Evolutionary conservation across 805 yeast genomes (phyloP), one percentile per base, ranked within the genome.

Genomic region (Metschnikowia colocasiae): DNA sequence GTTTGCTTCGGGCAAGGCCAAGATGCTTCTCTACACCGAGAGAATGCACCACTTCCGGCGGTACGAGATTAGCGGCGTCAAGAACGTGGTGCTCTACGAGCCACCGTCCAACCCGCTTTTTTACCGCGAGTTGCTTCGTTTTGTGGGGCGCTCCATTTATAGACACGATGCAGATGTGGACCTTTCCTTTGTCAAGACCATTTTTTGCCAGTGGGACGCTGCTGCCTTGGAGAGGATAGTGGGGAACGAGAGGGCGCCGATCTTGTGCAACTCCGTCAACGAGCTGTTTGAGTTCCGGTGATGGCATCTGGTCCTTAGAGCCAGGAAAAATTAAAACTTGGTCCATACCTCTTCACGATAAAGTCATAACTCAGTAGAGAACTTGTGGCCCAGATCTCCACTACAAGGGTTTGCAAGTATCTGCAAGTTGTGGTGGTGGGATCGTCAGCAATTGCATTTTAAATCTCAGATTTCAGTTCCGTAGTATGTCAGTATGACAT

Each of bases 41-140:
- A 83, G 99, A 75, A 71, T 92, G 62, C 98, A 94, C 65, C 94
- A 88, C 61, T 94, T 83, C 71, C 80, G 96, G 54, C 76, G 98
- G 44, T 91, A 79, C 63, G 91, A 87, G 48, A 73, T 94, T 43
- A 80, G 77, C 49, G 98, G 98, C 23, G 96, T 88, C 19, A 84
- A 86, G 60, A 85, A 83, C 47, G 75, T 94, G 15, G 63, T 92
- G 6, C 81, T 94, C 70, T 94, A 89, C 64, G 88, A 85, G 29
- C 74, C 87, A 18, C 98, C 99, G 12, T 73, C 83, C 13, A 90
- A 92, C 62, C 96, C 97, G 7, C 61, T 74, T 34, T 94, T 89
- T 61, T 94, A 91, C 65, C 74, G 78, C 26, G 97, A 94, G 61
- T 74, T 88, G 40, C 76, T 85, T 38, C 71, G 81, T 40, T 84